phyloP scores from a whole-genome alignment of 805 yeast species.

The Saccharomycopsis sp. region DNA sequence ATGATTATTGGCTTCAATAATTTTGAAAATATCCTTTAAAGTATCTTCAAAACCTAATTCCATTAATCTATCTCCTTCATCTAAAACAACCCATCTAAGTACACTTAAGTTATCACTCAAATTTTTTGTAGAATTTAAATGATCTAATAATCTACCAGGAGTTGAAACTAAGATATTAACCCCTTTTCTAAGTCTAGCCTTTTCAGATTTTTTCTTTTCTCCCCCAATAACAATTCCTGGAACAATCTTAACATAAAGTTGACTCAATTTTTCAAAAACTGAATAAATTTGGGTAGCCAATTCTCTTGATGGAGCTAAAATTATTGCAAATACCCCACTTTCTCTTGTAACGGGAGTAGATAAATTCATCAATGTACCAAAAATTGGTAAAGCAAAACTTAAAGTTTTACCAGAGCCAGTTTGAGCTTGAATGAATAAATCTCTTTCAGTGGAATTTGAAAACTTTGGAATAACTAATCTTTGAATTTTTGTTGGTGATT shows the following conservation, averaged over 20 bases:
- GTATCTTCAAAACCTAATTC: conserved; percentile 97
- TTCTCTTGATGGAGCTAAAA: conserved; percentile 91
- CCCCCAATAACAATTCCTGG: conserved; percentile 98
- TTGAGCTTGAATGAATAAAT: conserved; percentile 88
- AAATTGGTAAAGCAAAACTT: conserved; percentile 75
- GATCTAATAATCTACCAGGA: conserved; percentile 94
- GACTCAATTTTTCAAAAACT: conserved; percentile 61
- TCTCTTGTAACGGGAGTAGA: conserved; percentile 38
- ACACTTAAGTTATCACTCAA: conserved; percentile 53
- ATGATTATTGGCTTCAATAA: conserved; percentile 10
- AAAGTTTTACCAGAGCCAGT: conserved; percentile 98
- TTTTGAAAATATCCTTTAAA: conserved; percentile 26
- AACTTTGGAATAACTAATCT: conserved; percentile 64
- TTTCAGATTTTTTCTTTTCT: conserved; percentile 93
- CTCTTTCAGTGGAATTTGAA: conserved; percentile 34
- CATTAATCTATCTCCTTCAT: conserved; percentile 94
- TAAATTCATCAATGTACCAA: conserved; percentile 58
- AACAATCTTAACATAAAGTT: conserved; percentile 78
- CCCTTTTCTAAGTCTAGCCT: conserved; percentile 92
- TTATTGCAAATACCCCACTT: conserved; percentile 81
- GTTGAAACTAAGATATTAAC: conserved; percentile 94
- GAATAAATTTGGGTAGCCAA: conserved; percentile 82
- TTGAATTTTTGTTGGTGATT: conserved; percentile 81
- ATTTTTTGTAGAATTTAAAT: conserved; percentile 77
- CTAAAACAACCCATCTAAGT: conserved; percentile 79